Base-by-base conservation (phyloP, 345 rosid species). In the Salix dunnii region DNA sequence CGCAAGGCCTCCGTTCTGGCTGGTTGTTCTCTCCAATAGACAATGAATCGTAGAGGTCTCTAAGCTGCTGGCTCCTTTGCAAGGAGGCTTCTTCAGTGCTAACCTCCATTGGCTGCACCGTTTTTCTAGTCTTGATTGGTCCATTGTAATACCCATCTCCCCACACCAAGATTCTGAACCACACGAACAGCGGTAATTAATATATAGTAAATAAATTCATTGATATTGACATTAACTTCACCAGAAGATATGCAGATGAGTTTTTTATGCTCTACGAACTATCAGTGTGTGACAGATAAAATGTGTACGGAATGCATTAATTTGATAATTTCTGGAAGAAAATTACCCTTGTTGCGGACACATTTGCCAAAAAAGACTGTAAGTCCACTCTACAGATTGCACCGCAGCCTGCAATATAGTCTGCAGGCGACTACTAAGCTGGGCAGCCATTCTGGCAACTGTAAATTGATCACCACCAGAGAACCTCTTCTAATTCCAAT, bases 141-240 rank as follows among this genome's bases (percentile, higher is more conserved):
- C 98, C 99, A 79, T 96, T 96, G 84, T 96, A 96, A 79, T 91
- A 94, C 74, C 99, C 98, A 77, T 91, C 96, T 70, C 88, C 90
- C 99, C 99, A 94, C 63, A 90, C 73, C 80, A 96, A 83, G 42
- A 84, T 89, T 90, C 99, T 96, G 66, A 67, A 20, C 8, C 2
- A 27, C 61, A 13, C 36, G 36, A 5, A 35, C 12, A 17, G 12
- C 38, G 23, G 49, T 1, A 6, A 70, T 38, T 4, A 42, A 13
- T 10, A n/a, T 35, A 35, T 30, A 1, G 7, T 10, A 18, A 66
- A 65, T 17, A 28, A 61, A 20, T 23, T 21, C 35, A 60, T 11
- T 18, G 36, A 49, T 38, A 66, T 18, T 23, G 25, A 23, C 63
- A 9, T 58, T 58, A 58, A 58, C 23, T 23, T 58, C 63, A 9